Percentiles rank a stretch among this genome's conserved stretches.
phyloP scores from a whole-genome alignment of 2,329 filamentous ascomycete species.

The Microdochium bolleyi region DNA sequence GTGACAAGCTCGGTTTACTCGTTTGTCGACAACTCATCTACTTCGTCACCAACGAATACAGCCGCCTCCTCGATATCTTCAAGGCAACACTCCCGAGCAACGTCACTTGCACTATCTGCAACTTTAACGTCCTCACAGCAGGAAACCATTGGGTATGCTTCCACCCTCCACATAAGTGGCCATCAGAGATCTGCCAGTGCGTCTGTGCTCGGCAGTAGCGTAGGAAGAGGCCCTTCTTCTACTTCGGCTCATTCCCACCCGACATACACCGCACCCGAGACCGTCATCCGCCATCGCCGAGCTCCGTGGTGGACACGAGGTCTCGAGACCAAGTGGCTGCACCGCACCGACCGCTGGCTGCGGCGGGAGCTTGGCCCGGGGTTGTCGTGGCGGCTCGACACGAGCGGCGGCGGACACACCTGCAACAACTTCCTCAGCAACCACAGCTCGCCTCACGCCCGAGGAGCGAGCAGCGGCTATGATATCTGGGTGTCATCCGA shows the following conservation, averaged over 20 bases:
- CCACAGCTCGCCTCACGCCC: not conserved
- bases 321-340: conserved; percentile 12
- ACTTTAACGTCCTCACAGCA: not conserved
- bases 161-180: not conserved
- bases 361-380: conserved; percentile 8
- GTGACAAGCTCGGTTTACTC: not conserved
- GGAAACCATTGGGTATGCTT: not conserved
- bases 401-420: not conserved
- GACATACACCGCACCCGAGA: conserved; percentile 6
- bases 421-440: not conserved
- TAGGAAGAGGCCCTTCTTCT: not conserved
- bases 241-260: too few relatives aligned
- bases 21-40: not conserved
- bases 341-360: conserved; percentile 8
- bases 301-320: conserved; percentile 12
- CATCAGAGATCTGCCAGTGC: not conserved
- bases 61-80: too few relatives aligned
- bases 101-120: not conserved
- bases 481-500: conserved; percentile 19
- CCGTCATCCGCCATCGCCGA: conserved; percentile 17
- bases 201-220: not conserved
- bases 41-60: not conserved
- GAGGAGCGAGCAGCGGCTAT: conserved; percentile 3
- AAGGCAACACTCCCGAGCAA: not conserved
- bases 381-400: conserved; percentile 22